A percentile compares a stretch with the other conserved stretches of the same genome.
These are phyloP conservation scores for Candolleomyces eurysporus DNA, from an alignment of 768 basidiomycete genomes.

Conservation along the genomic window DNA sequence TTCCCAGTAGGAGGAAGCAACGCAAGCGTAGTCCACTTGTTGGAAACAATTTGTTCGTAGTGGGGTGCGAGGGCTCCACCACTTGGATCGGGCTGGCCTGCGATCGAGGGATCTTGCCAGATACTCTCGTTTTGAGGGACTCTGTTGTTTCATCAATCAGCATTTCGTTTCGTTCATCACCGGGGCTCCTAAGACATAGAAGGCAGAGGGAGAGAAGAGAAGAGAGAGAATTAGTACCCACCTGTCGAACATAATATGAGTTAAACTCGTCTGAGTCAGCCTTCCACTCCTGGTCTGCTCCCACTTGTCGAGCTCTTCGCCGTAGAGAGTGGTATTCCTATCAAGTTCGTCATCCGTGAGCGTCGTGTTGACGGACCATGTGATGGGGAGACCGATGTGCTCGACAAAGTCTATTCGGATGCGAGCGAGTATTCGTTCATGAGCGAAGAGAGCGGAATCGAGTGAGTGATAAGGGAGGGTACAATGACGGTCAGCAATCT, in stretches of 20 bases:
- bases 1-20: background rate
- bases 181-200: no score
- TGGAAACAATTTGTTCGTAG: slow-evolving; percentile 1
- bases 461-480: no score
- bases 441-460: no score
- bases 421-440: no score
- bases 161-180: no score
- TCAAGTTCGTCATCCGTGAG: slow-evolving; percentile 1
- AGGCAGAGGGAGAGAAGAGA: no score
- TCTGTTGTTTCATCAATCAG: no score
- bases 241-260: background rate
- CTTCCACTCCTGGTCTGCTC: background rate
- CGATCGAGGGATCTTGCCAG: background rate
- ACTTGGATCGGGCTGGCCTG: background rate
- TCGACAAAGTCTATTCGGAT: background rate
- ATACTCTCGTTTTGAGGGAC: background rate
- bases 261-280: background rate
- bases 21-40: background rate
- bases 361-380: background rate
- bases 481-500: background rate
- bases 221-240: no score
- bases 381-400: slow-evolving; percentile 1
- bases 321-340: background rate
- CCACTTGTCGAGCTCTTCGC: background rate
- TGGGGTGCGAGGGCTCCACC: background rate